phyloP scores from a whole-genome alignment of 306 rosid species.

The Argentina anserina region DNA sequence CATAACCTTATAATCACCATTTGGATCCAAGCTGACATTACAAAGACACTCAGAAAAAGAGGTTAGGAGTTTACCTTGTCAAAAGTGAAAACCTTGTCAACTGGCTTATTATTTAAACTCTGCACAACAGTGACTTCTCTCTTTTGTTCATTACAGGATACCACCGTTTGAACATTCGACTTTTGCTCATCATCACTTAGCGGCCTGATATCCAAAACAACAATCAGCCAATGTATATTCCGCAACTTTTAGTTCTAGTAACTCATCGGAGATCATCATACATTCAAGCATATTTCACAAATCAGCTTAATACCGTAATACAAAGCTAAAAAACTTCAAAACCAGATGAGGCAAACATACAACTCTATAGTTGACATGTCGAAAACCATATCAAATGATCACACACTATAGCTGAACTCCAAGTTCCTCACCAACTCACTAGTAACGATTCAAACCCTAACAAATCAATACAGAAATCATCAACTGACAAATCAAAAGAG shows the following conservation, averaged over 20 bases:
- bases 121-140: constrained; percentile 84
- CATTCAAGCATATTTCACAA: neutral
- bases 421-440: neutral
- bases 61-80: constrained; percentile 62
- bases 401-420: neutral
- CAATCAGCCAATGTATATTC: neutral
- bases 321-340: constrained; percentile 1
- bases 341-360: neutral
- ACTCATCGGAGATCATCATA: neutral
- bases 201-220: constrained; percentile 49
- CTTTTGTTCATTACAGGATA: constrained; percentile 72
- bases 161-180: constrained; percentile 51
- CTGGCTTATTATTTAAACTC: constrained; percentile 79
- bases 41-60: neutral
- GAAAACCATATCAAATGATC: neutral
- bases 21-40: neutral
- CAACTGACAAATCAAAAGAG: neutral
- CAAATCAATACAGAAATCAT: neutral
- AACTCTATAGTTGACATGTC: neutral
- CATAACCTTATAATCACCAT: neutral
- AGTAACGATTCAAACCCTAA: neutral
- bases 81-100: constrained; percentile 74
- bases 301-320: neutral
- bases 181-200: constrained; percentile 70
- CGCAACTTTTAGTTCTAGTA: neutral